phyloP scores from a whole-genome alignment of 2,329 filamentous ascomycete species.

The Myotisia sp. region DNA sequence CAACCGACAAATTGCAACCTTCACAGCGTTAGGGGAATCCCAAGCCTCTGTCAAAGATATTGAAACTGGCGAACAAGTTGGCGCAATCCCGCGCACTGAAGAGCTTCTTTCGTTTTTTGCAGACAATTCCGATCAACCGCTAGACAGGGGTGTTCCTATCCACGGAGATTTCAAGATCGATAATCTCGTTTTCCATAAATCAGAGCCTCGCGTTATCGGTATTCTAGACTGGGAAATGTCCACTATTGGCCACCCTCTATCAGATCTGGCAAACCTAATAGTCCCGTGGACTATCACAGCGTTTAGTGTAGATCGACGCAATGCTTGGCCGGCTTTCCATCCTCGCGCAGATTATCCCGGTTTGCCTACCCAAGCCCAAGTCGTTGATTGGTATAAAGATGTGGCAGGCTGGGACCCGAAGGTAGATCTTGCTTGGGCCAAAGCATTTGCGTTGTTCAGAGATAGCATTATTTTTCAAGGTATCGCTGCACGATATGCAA shows the following conservation, averaged over 20 bases:
- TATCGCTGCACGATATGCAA: conserved; percentile 75
- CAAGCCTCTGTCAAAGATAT: conserved; percentile 64
- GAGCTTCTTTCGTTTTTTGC: conserved; percentile 68
- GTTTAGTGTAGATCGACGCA: no score
- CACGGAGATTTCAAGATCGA: conserved; percentile 97
- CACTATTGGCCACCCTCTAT: conserved; percentile 84
- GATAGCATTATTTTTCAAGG: conserved; percentile 61
- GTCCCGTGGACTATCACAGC: conserved; percentile 26
- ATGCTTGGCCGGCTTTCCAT: conserved; percentile 26
- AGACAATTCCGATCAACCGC: conserved; percentile 53
- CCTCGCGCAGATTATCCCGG: conserved; percentile 57
- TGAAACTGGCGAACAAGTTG: conserved; percentile 62
- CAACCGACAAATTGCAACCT: conserved; percentile 69
- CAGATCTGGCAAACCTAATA: conserved; percentile 69
- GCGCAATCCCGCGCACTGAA: conserved; percentile 68
- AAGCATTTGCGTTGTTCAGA: conserved; percentile 48
- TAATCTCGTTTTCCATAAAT: conserved; percentile 78
- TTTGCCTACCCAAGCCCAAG: conserved; percentile 45
- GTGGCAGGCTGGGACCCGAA: conserved; percentile 57
- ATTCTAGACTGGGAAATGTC: conserved; percentile 98
- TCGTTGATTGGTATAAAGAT: conserved; percentile 51
- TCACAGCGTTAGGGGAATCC: conserved; percentile 59
- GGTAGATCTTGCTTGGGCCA: conserved; percentile 45
- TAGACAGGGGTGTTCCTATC: conserved; percentile 63
- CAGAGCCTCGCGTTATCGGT: conserved; percentile 74